These are phyloP conservation scores for Microcos paniculata DNA, from an alignment of 345 rosid species.

Conservation along the genomic window DNA sequence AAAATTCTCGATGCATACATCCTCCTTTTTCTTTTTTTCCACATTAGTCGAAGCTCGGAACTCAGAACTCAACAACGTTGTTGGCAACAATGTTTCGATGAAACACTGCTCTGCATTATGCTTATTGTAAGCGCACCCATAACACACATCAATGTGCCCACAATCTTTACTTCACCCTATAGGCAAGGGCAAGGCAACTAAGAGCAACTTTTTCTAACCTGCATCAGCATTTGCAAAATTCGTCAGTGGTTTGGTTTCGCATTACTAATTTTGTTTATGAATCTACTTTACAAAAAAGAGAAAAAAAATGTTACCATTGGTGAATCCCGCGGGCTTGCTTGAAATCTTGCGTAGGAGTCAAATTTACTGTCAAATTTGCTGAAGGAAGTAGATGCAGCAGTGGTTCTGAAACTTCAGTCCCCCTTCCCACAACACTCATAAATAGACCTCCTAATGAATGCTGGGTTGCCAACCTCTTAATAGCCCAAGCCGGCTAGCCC, in stretches of 20 bases:
- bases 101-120: slow-evolving; percentile 64
- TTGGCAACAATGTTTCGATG: too few species aligned
- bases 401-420: slow-evolving; percentile 56
- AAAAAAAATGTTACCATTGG: too few species aligned
- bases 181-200: too few species aligned
- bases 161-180: slow-evolving; percentile 76
- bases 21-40: too few species aligned
- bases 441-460: slow-evolving; percentile 67
- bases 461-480: slow-evolving; percentile 68
- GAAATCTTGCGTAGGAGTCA: slow-evolving; percentile 41
- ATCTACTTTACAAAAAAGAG: neutral
- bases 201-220: slow-evolving; percentile 80
- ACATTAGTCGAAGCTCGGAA: too few species aligned
- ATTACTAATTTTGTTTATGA: neutral
- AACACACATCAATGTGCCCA: slow-evolving; percentile 79
- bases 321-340: slow-evolving; percentile 86
- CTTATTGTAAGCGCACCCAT: slow-evolving; percentile 76
- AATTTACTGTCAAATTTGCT: slow-evolving; percentile 53
- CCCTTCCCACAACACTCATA: slow-evolving; percentile 53
- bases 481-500: slow-evolving; percentile 68
- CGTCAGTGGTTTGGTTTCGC: too few species aligned
- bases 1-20: too few species aligned
- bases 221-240: slow-evolving; percentile 25
- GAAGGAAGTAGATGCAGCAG: slow-evolving; percentile 82
- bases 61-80: too few species aligned